Evolutionary conservation across 2,329 filamentous ascomycete species (phyloP).

Genomic region (Cordyceps pruinosa): DNA sequence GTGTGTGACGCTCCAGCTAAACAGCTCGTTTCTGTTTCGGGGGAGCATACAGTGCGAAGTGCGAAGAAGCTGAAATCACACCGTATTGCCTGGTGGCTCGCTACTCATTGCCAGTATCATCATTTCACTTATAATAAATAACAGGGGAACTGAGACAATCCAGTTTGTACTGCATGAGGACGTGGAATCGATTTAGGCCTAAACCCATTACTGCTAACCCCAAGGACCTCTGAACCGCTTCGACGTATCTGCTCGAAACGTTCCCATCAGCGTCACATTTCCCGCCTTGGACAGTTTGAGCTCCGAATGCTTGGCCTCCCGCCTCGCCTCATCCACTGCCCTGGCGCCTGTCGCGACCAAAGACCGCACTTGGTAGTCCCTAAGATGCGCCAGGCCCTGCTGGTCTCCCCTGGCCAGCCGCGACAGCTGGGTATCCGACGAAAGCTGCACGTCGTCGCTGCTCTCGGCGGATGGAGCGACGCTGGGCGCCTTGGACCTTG

Average conservation of each 20-base stretch:
- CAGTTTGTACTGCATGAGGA: too few species aligned
- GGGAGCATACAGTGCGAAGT: not conserved
- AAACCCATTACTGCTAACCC: not conserved
- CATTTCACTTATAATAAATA: too few species aligned
- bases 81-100: too few species aligned
- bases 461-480: not conserved
- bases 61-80: not conserved
- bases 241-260: conserved; percentile 15
- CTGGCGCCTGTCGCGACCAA: conserved; percentile 14
- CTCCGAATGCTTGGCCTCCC: conserved; percentile 13
- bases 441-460: not conserved
- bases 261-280: conserved; percentile 16
- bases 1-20: too few species aligned
- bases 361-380: conserved; percentile 16
- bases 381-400: conserved; percentile 16
- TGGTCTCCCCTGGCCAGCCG: conserved; percentile 15
- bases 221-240: conserved; percentile 12
- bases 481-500: not conserved
- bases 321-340: conserved; percentile 12
- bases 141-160: too few species aligned
- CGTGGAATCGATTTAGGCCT: not conserved
- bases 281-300: conserved; percentile 13
- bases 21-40: too few species aligned
- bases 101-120: too few species aligned
- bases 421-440: conserved; percentile 14